These are phyloP conservation scores for Trypanosoma conorhini DNA, from an alignment of 208 protist species.

Conservation along the genomic window DNA sequence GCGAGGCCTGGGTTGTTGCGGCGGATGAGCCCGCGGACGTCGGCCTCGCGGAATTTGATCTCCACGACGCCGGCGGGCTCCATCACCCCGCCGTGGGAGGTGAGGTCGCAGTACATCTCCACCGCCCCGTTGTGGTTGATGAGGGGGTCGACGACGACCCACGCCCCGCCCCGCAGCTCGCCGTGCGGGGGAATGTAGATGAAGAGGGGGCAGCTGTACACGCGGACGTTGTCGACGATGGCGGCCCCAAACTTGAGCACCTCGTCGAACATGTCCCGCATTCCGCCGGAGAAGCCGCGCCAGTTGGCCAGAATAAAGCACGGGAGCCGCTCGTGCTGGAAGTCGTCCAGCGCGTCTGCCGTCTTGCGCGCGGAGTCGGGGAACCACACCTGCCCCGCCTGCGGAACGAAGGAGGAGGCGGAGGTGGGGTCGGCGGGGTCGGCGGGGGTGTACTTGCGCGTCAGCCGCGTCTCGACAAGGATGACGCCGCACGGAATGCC, in stretches of 20 bases:
- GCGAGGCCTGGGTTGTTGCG: constrained; percentile 73
- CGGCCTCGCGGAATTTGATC: constrained; percentile 96
- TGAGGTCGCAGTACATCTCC: constrained; percentile 97
- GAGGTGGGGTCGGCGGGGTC: constrained; percentile 95
- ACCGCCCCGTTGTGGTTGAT: constrained; percentile 97
- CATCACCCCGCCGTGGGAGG: constrained; percentile 94
- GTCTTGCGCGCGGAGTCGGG: constrained; percentile 98
- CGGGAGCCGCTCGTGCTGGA: not conserved
- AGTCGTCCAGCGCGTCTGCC: not conserved
- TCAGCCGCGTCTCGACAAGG: constrained; percentile 96
- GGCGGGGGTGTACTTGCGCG: constrained; percentile 93
- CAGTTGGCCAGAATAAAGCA: constrained; percentile 96
- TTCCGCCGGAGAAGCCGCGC: constrained; percentile 98
- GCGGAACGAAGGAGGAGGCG: constrained; percentile 60
- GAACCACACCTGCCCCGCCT: constrained; percentile 97
- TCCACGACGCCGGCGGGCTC: constrained; percentile 96
- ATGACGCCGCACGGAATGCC: constrained; percentile 98
- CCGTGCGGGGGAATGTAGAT: constrained; percentile 97
- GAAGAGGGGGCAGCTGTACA: constrained; percentile 96
- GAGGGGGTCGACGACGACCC: constrained; percentile 98
- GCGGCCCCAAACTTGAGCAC: constrained; percentile 99
- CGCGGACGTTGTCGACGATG: constrained; percentile 98
- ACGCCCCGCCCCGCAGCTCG: constrained; percentile 98
- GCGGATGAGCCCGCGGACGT: constrained; percentile 91
- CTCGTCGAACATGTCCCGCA: constrained; percentile 99